Conservation (phyloP, 768 basidiomycete genomes). For the Suillus placidus region DNA sequence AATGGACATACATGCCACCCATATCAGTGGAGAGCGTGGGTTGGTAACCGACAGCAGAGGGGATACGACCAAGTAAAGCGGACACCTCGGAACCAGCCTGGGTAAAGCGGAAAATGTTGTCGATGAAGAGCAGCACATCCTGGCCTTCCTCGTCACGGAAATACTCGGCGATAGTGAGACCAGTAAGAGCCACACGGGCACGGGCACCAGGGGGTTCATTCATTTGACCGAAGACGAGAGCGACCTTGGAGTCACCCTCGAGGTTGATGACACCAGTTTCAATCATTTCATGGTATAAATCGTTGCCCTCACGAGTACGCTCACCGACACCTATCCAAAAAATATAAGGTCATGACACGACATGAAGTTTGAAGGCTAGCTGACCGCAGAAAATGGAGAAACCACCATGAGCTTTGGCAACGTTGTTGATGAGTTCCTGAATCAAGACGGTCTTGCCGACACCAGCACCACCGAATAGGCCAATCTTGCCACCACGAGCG, state of each 20-base stretch:
- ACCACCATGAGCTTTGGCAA: constrained; percentile 99
- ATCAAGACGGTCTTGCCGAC: constrained; percentile 99
- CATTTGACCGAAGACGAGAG: constrained; percentile 99
- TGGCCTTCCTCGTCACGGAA: constrained; percentile 99
- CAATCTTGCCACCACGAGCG: constrained; percentile 99
- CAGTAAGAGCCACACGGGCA: constrained; percentile 99
- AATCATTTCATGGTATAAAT: constrained; percentile 99
- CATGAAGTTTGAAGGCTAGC: constrained; percentile 23
- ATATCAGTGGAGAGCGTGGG: constrained; percentile 99
- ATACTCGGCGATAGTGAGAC: constrained; percentile 99
- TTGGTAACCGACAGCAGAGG: constrained; percentile 99
- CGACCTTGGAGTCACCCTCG: constrained; percentile 99
- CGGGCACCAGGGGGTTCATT: constrained; percentile 99
- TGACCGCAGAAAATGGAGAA: constrained; percentile 99
- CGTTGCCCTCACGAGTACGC: constrained; percentile 99
- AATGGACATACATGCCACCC: constrained; percentile 89
- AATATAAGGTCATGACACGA: constrained; percentile 16
- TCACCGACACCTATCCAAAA: constrained; percentile 86
- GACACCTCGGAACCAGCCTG: constrained; percentile 99
- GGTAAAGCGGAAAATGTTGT: constrained; percentile 99
- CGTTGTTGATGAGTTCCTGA: constrained; percentile 99
- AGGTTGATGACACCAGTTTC: constrained; percentile 99
- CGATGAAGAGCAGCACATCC: constrained; percentile 99
- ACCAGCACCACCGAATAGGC: constrained; percentile 99
- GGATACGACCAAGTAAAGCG: constrained; percentile 99